Base-by-base conservation (phyloP, 106 monocot genomes). In the Narthecium ossifragum region DNA sequence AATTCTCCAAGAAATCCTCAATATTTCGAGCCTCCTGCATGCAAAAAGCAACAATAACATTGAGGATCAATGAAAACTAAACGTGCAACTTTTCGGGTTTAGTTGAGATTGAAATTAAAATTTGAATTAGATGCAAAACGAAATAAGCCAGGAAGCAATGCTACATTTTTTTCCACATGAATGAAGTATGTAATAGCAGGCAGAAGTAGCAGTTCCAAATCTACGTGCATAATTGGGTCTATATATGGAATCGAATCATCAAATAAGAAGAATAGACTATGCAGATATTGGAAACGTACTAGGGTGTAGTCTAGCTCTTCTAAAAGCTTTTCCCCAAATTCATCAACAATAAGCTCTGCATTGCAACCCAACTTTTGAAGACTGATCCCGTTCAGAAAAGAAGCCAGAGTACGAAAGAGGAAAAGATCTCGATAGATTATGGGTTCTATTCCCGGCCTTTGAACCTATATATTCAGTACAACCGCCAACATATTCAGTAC, bases 301-400 rank as follows among this genome's bases (percentile, higher is more conserved):
- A 98, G 80, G 46, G 83, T 75, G 60, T 98, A 98, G 64, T 98
- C 96, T 31, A 98, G 91, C 65, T 98, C 96, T 71, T 98, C 96
- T 66, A 98, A 58, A 61, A 98, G 81, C 53, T 98, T 98, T 70
- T 98, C 96, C 38, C 96, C 96, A 69, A 98, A 98, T 74, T 98
- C 96, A 68, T 98, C 96, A 45, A 98, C 96, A 64, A 98, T 91
- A 76, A 98, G 86, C 69, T 98, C 96, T 28, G 96, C 91, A 79
- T 98, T 91, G 86, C 96, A 91, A 6, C 96, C 96, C 48, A 98
- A 71, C 71, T 91, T 98, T 66, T 85, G 91, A 64, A 98, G 70
- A 62, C 96, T 98, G 57, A 98, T 84, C 31, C 96, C 91, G 67
- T 91, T 98, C 34, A 98, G 57, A 70, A 98, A 98, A n/a, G 96